Conservation (phyloP, 2,329 filamentous ascomycete genomes). For the Leptographium radiaticola region DNA sequence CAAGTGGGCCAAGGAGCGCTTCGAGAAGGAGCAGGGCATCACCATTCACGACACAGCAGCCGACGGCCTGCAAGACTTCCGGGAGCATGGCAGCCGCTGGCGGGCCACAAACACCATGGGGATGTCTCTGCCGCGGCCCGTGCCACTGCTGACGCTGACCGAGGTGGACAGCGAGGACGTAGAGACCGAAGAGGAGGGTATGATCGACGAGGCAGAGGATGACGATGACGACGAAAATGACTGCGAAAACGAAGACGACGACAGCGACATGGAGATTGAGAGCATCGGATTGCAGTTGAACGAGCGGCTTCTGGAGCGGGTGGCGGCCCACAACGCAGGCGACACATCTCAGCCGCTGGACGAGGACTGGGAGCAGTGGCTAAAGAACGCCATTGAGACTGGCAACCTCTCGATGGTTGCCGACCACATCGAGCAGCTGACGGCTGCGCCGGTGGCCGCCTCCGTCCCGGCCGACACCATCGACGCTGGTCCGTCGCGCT, state of each 20-base stretch:
- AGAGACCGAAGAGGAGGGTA: neutral
- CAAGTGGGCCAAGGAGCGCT: conserved; percentile 69
- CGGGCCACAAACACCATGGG: neutral
- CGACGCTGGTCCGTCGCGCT: neutral
- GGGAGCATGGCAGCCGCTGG: conserved; percentile 30
- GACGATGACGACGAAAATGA: conserved; percentile 2
- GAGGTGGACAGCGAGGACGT: too few relatives aligned
- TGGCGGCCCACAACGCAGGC: conserved; percentile 48
- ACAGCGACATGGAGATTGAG: conserved; percentile 33
- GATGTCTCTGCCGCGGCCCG: neutral
- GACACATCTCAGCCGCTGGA: conserved; percentile 47
- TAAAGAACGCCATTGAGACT: conserved; percentile 56
- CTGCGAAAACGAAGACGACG: conserved; percentile 13
- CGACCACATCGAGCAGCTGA: conserved; percentile 26
- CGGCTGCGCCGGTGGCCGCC: conserved; percentile 3
- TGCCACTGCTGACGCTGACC: neutral
- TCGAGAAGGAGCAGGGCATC: conserved; percentile 61
- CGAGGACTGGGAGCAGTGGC: conserved; percentile 62
- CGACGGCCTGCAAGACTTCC: conserved; percentile 52
- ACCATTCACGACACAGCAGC: conserved; percentile 58
- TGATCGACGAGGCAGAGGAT: neutral
- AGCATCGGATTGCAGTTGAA: conserved; percentile 52
- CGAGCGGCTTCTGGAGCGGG: conserved; percentile 50
- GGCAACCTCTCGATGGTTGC: conserved; percentile 39
- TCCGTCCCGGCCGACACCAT: neutral